Evolutionary conservation across 371 early-diverging fungal species (phyloP).

Genomic region (Apophysomyces elegans): DNA sequence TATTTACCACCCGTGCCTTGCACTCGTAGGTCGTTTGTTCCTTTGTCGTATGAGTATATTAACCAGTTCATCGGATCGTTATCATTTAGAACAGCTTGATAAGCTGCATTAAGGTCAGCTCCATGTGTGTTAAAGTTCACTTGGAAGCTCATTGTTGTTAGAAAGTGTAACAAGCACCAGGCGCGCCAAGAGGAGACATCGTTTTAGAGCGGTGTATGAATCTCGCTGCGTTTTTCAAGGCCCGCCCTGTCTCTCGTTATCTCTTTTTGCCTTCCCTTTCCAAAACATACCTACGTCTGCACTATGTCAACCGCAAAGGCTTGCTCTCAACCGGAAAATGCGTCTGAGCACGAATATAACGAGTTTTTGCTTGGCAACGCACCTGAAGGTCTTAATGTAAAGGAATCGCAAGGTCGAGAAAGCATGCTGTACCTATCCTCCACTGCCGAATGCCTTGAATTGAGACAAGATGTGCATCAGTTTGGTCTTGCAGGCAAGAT

Average conservation of each 20-base stretch:
- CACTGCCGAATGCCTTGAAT: conserved; percentile 16
- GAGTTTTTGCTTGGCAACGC: conserved; percentile 44
- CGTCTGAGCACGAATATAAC: conserved; percentile 13
- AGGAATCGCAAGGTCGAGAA: conserved; percentile 31
- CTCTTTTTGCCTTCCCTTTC: background rate
- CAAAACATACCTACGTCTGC: too few species aligned
- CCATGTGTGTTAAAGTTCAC: conserved; percentile 72
- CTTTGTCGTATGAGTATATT: conserved; percentile 84
- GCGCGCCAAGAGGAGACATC: background rate
- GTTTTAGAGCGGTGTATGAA: background rate
- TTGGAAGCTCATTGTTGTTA: conserved; percentile 56
- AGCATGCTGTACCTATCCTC: background rate
- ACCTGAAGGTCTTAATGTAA: conserved; percentile 47
- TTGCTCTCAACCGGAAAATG: background rate
- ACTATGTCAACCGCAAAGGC: background rate
- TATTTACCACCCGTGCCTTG: conserved; percentile 66
- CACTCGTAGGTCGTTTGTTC: conserved; percentile 81
- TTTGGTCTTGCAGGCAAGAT: conserved; percentile 59
- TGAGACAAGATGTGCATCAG: conserved; percentile 46
- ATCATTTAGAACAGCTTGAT: conserved; percentile 70
- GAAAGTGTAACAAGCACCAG: background rate
- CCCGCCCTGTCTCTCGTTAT: background rate
- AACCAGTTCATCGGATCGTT: conserved; percentile 73
- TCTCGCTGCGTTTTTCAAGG: background rate
- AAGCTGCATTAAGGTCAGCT: conserved; percentile 63